These are phyloP conservation scores for Vicia villosa DNA, from an alignment of 306 rosid genomes.

Conservation along the genomic window DNA sequence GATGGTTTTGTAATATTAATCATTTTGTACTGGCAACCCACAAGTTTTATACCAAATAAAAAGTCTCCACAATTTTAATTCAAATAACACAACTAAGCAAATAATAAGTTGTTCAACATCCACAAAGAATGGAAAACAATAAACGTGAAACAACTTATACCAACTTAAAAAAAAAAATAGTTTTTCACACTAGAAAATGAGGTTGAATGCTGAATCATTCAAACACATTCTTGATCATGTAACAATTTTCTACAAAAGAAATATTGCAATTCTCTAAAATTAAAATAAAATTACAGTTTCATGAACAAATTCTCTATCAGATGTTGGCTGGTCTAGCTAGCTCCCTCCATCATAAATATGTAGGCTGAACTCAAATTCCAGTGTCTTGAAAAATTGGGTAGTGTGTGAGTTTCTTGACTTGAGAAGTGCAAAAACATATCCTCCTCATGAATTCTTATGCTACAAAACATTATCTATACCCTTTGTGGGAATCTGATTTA, in stretches of 20 bases:
- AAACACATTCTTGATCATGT: constrained; percentile 3
- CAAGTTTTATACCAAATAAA: neutral
- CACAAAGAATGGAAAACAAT: neutral
- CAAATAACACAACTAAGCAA: neutral
- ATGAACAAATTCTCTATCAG: neutral
- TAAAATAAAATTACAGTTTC: constrained; percentile 4
- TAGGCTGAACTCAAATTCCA: neutral
- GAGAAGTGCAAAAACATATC: neutral
- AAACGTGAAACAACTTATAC: neutral
- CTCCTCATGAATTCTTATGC: neutral
- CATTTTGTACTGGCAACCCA: too few relatives aligned
- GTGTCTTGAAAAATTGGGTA: neutral
- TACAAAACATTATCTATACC: constrained; percentile 24
- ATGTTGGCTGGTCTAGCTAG: neutral
- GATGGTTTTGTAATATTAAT: too few relatives aligned
- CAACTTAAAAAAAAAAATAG: neutral
- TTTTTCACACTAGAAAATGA: neutral
- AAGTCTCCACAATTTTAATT: neutral
- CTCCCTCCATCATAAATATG: neutral
- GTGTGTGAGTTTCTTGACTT: neutral
- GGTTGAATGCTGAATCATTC: neutral
- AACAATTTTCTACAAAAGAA: constrained; percentile 4
- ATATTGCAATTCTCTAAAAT: constrained; percentile 6
- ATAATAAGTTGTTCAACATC: neutral
- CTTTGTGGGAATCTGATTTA: constrained; percentile 38